Percentiles rank a stretch among this genome's conserved stretches.
These are phyloP conservation scores for Trametes polyzona DNA, from an alignment of 1,284 basidiomycete species.

Conservation along the genomic window DNA sequence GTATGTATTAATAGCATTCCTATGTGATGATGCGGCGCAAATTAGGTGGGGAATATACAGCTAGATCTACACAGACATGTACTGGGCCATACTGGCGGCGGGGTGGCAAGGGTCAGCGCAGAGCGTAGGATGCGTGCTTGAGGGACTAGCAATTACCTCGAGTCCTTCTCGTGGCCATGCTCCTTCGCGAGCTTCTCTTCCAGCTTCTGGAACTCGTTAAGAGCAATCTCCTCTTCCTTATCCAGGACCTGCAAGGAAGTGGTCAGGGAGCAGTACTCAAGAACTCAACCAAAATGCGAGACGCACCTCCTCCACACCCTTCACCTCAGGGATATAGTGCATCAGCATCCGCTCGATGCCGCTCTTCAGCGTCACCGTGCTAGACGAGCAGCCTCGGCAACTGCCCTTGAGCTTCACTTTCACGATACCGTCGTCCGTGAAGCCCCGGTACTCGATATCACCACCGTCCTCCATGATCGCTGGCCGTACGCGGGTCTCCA, in stretches of 20 bases:
- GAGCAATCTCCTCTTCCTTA: conserved; percentile 86
- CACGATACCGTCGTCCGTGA: conserved; percentile 64
- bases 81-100: too few species aligned
- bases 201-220: conserved; percentile 92
- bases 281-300: not conserved
- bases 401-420: conserved; percentile 93
- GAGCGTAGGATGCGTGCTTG: conserved; percentile 4
- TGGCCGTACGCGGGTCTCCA: conserved; percentile 94
- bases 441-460: conserved; percentile 85
- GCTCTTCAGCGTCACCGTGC: conserved; percentile 92
- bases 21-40: too few species aligned
- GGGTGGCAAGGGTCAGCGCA: too few species aligned
- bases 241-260: conserved; percentile 71
- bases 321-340: conserved; percentile 99
- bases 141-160: too few species aligned
- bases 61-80: too few species aligned
- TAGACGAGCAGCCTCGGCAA: conserved; percentile 93
- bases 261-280: not conserved
- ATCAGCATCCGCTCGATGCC: conserved; percentile 98
- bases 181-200: conserved; percentile 74
- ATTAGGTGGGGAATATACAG: too few species aligned
- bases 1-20: too few species aligned
- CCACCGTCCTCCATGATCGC: conserved; percentile 97
- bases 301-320: conserved; percentile 92
- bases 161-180: conserved; percentile 39